Percentiles rank a stretch among this genome's conserved stretches.
These are phyloP conservation scores for Linnemannia elongata DNA, from an alignment of 192 early-diverging fungal species.

Conservation along the genomic window DNA sequence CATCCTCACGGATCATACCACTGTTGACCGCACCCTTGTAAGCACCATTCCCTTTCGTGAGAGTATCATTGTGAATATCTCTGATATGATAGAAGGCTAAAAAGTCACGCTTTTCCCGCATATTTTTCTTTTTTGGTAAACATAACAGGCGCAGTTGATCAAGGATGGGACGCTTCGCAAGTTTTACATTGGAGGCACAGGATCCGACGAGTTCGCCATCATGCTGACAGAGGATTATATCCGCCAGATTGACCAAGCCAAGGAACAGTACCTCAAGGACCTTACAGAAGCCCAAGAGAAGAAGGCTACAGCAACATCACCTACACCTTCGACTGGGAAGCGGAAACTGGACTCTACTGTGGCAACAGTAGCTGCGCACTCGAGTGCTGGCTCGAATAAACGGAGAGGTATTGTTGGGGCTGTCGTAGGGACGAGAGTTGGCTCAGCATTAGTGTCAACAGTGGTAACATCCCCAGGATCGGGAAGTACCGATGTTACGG, in stretches of 20 bases:
- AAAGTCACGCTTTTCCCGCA: background rate
- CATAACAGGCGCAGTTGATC: constrained; percentile 47
- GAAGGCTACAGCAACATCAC: background rate
- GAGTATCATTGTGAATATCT: background rate
- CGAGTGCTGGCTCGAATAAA: background rate
- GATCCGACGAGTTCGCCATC: constrained; percentile 61
- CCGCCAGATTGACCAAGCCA: constrained; percentile 49
- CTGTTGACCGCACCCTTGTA: constrained; percentile 62
- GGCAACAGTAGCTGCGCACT: background rate
- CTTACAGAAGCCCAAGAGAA: background rate
- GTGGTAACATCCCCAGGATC: background rate
- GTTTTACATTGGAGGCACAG: constrained; percentile 58
- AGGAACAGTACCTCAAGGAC: constrained; percentile 49
- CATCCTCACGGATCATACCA: constrained; percentile 54
- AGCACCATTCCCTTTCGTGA: background rate
- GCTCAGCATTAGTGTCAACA: background rate
- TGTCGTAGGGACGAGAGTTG: background rate
- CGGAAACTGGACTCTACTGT: background rate
- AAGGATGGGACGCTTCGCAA: constrained; percentile 52
- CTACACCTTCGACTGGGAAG: background rate
- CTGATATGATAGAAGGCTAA: background rate
- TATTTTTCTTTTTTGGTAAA: background rate
- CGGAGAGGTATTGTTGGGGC: background rate
- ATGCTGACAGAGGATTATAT: constrained; percentile 59
- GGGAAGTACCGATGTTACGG: background rate